Base-by-base conservation (phyloP, 805 yeast species). In the Kodamaea neixiangensis region DNA sequence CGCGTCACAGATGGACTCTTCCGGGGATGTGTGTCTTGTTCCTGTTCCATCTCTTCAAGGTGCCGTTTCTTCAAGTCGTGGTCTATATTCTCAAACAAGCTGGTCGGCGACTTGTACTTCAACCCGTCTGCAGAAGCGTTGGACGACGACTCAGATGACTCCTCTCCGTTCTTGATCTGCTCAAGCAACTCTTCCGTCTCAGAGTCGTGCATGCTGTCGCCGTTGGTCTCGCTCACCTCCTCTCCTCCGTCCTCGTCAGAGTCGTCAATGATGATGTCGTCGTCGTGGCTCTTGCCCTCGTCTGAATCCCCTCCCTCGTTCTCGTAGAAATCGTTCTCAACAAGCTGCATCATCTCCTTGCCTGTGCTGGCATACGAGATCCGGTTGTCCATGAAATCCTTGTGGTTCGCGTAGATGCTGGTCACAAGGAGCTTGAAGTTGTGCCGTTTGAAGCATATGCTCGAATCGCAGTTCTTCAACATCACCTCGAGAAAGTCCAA, bases 401-500 rank as follows among this genome's bases (percentile, higher is more conserved):
- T 69, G 57, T 48, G 80, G 60, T 64, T 58, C 11, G 61, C 58
- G 51, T 65, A 61, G 29, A 73, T 63, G 52, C 71, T 60, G 17
- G 52, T 58, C 5, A 70, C 72, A 45, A 74, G 57, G 10, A 55
- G 41, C 40, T 62, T 64, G 55, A 55, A 71, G 48, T 68, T 69
- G 14, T 61, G 58, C 18, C 58, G 46, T 13, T 52, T 51, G 25
- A 48, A 54, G 19, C 51, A 46, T 21, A 54, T 48, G 20, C 50
- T 50, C 5, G 49, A 44, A 29, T 60, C 69, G 51, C 66, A 64
- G 45, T 62, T 66, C 51, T 57, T 61, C 29, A 59, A 54, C 35
- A 68, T 61, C 17, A 76, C 72, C 57, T 81, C 86, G 31, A 85
- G 69, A 18, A 92, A 72, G 62, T 87, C 91, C 43, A 90, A 72